Base-by-base conservation (phyloP, 2,329 filamentous ascomycete genomes). In the Xylariaceae sp. region DNA sequence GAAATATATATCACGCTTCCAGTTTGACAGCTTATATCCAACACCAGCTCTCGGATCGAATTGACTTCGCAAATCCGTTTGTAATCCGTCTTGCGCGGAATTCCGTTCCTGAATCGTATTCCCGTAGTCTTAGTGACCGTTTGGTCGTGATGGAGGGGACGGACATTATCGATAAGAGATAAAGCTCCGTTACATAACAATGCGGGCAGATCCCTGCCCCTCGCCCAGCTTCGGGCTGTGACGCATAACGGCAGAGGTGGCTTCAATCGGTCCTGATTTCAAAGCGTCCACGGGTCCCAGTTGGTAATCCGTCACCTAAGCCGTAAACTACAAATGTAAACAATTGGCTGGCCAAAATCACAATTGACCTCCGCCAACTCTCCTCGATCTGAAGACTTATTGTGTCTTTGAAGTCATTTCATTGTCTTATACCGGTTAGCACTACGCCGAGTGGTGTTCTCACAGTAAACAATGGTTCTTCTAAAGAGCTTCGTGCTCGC, bases 401-500 rank as follows among this genome's bases (percentile, higher is more conserved):
- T 30, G 23, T 30, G 2, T 30, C 23, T 30, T 30, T 5, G 5
- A 30, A 30, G 23, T 5, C 23, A 30, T 30, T 30, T 18, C 17
- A 30, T 30, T 30, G 23, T 30, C 23, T 30, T 4, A 5, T 30
- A 30, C 3, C 3, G 5, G 23, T 30, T 30, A 30, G 23, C 23
- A 30, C 23, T 30, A 30, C 23, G 23, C 51, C 57, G 45, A 10
- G 9, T 62, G 34, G 35, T 58, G 54, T 58, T 55, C 17, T 30
- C 23, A 50, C 52, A 61, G 56, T 30, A 42, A 51, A 63, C 56
- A 57, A 67, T 84, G 81, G 81, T 84, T 69, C 75, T 82, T 58
- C 67, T 87, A 67, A 85, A 84, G 79, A 82, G 80, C 77, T 77
- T 87, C 69, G 73, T 84, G 74, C 74, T 86, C 74, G 76, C 79